Evolutionary conservation across 805 yeast species (phyloP), one percentile per base, ranked within the genome.

Genomic region (Debaryomyces hansenii): DNA sequence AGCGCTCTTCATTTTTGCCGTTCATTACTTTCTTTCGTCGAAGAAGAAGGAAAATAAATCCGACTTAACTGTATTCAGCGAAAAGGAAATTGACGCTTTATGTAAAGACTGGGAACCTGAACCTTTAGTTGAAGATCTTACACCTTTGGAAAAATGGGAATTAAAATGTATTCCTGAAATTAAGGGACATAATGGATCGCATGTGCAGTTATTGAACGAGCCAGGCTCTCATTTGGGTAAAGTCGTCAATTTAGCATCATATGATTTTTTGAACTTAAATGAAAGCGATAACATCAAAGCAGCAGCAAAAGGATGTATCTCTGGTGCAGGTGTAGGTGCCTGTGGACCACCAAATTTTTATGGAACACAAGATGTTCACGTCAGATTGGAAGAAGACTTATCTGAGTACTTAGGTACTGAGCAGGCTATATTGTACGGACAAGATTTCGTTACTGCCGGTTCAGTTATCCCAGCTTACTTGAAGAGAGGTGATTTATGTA

Each of bases 291-390:
- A 51, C 12, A 72, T 90, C 34, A 70, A 71, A 43, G 64, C 72
- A 16, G 77, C 73, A 10, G 90, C 90, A 4, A 75, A 79, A 43
- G 63, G 71, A 27, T 75, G 82, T 18, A 82, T 94, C 50, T 72
- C 74, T 40, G 74, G 75, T 47, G 82, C 86, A 48, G 99, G 99
- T 62, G 97, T 94, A 42, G 99, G 99, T 53, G 92, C 97, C 0
- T 94, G 99, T 74, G 97, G 98, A 35, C 98, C 99, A 4, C 96
- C 97, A 37, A 96, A 96, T 46, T 94, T 94, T 59, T 94, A 91
- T 65, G 99, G 99, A 50, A 87, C 90, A 49, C 96, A 90, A 67
- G 96, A 90, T 62, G 90, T 84, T 37, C 99, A 94, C 62, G 84
- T 83, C 45, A 77, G 85, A 56, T 74, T 88, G 46, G 96, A 90